phyloP scores from a whole-genome alignment of 2,329 filamentous ascomycete species.

The Hypomyces perniciosus region DNA sequence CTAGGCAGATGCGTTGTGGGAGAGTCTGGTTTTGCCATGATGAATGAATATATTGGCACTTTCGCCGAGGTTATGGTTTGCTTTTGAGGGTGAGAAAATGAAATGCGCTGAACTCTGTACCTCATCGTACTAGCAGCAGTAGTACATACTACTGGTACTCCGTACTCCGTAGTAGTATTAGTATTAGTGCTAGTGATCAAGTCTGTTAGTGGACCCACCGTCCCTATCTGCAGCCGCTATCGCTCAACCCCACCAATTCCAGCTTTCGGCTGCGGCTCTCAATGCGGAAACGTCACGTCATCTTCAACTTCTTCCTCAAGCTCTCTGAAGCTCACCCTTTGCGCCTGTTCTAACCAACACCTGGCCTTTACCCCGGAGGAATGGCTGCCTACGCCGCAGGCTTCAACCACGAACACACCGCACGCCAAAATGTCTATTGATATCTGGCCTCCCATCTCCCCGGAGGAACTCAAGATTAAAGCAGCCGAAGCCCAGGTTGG shows the following conservation, averaged over 20 bases:
- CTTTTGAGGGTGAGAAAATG: background rate
- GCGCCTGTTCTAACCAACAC: background rate
- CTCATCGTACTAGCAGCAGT: no score
- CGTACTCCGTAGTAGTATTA: no score
- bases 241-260: background rate
- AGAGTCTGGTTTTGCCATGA: constrained; percentile 18
- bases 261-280: background rate
- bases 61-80: no score
- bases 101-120: background rate
- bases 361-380: background rate
- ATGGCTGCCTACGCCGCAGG: constrained; percentile 13
- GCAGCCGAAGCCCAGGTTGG: constrained; percentile 47
- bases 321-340: background rate
- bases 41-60: background rate
- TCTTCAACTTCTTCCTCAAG: background rate
- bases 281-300: background rate
- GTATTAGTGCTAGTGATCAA: background rate
- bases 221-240: background rate
- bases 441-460: constrained; percentile 51
- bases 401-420: constrained; percentile 2
- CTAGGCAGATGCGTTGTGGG: constrained; percentile 17
- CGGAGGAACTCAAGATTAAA: constrained; percentile 44
- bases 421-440: constrained; percentile 45
- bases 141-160: no score
- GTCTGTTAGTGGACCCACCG: background rate